A percentile compares a stretch with the other conserved stretches of the same genome.
Conservation (phyloP, 495 filamentous ascomycete genomes). For the Hypoxylon intermedium region DNA sequence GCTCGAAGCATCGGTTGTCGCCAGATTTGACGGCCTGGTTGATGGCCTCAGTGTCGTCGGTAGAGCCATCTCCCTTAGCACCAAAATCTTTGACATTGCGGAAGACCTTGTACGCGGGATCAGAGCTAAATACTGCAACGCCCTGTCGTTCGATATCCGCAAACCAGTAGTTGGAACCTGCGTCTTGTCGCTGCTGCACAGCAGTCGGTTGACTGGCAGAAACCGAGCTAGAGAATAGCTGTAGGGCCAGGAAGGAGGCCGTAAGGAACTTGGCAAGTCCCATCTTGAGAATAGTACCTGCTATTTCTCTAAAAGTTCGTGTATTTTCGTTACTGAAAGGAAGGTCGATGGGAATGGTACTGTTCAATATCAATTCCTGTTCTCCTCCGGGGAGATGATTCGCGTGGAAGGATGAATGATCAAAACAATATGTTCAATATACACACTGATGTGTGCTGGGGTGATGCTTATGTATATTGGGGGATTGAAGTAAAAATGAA, state of each 20-base stretch:
- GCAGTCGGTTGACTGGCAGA: conserved; percentile 42
- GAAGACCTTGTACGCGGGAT: conserved; percentile 72
- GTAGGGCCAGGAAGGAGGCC: conserved; percentile 44
- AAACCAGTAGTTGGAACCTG: conserved; percentile 72
- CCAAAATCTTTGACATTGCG: conserved; percentile 89
- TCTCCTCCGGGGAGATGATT: conserved; percentile 22
- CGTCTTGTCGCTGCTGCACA: conserved; percentile 28
- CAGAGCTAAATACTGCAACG: conserved; percentile 62
- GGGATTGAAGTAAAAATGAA: not conserved
- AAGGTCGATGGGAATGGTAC: conserved; percentile 14
- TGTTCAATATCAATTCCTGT: conserved; percentile 19
- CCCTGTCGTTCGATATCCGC: conserved; percentile 75
- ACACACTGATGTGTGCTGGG: conserved; percentile 1
- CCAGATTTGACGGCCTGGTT: conserved; percentile 81
- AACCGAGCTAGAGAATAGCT: conserved; percentile 44
- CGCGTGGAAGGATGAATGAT: not conserved
- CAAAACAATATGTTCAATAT: conserved; percentile 2
- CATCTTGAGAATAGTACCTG: conserved; percentile 54
- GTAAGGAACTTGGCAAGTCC: conserved; percentile 49
- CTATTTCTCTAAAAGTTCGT: conserved; percentile 41
- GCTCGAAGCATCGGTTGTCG: conserved; percentile 70
- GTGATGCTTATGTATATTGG: conserved; percentile 2
- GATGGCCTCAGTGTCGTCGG: conserved; percentile 90
- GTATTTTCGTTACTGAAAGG: conserved; percentile 14
- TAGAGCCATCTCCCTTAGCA: conserved; percentile 76